Evolutionary conservation across 2,329 filamentous ascomycete genomes (phyloP).

Genomic region (Penicillium sp.): DNA sequence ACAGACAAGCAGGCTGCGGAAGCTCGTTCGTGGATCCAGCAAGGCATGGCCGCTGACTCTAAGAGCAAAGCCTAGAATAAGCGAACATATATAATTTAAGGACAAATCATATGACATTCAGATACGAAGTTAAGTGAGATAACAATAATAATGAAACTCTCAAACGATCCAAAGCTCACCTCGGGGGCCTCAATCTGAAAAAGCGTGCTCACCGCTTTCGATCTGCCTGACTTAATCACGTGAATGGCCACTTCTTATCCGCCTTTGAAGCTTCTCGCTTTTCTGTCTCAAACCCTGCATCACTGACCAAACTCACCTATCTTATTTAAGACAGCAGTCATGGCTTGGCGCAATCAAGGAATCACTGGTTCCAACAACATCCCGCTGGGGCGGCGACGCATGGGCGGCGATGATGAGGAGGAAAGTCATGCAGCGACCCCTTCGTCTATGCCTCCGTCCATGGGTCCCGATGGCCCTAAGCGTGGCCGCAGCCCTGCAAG

Average conservation of each 20-base stretch:
- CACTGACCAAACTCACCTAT: constrained; percentile 13
- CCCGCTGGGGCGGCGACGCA: constrained; percentile 81
- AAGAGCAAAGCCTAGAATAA: constrained; percentile 42
- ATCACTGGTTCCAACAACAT: constrained; percentile 99
- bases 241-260: background rate
- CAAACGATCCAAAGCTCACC: too few relatives aligned
- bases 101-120: background rate
- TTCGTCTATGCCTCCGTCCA: constrained; percentile 42
- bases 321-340: constrained; percentile 31
- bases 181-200: background rate
- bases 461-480: constrained; percentile 57
- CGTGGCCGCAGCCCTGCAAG: constrained; percentile 90
- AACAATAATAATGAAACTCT: too few relatives aligned
- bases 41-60: constrained; percentile 68
- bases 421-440: constrained; percentile 48
- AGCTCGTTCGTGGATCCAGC: constrained; percentile 65
- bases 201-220: background rate
- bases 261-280: constrained; percentile 3
- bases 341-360: constrained; percentile 71
- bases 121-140: too few relatives aligned
- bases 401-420: constrained; percentile 66
- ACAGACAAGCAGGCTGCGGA: constrained; percentile 59
- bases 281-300: constrained; percentile 7
- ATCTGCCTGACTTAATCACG: background rate
- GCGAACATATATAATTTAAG: background rate